Evolutionary conservation across 2,329 filamentous ascomycete species (phyloP).

Genomic region (Colletotrichum sp.): DNA sequence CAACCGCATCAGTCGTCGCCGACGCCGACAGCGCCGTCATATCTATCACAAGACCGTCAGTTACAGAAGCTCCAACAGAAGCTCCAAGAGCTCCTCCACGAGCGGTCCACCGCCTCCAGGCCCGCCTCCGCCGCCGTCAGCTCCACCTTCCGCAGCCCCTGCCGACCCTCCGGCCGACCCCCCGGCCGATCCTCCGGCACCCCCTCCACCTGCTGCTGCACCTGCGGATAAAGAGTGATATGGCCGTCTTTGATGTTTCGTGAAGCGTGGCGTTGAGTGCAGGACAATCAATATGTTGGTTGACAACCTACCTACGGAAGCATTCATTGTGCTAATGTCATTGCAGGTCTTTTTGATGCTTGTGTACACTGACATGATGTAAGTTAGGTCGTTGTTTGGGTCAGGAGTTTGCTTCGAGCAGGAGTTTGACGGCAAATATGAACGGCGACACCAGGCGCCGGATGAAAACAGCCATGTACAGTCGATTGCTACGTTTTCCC

Average conservation of each 20-base stretch:
- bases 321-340: not conserved
- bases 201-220: not conserved
- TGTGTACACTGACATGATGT: not conserved
- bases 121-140: not conserved
- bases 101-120: not conserved
- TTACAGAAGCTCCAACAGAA: conserved; percentile 37
- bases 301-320: not conserved
- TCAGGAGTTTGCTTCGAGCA: not conserved
- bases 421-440: not conserved
- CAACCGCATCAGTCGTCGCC: conserved; percentile 34
- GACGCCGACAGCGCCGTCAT: conserved; percentile 23
- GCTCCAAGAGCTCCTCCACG: conserved; percentile 37
- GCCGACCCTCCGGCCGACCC: not conserved
- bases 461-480: not conserved
- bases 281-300: not conserved
- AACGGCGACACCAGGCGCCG: conserved; percentile 7
- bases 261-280: not conserved
- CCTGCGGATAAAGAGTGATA: conserved; percentile 6
- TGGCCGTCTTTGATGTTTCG: not conserved
- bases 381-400: not conserved
- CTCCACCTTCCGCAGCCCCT: not conserved
- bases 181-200: not conserved
- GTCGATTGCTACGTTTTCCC: not conserved
- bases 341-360: not conserved
- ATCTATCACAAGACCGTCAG: conserved; percentile 32